Evolutionary conservation across 2,329 filamentous ascomycete genomes (phyloP).

Genomic region (Penicillium griseofulvum): DNA sequence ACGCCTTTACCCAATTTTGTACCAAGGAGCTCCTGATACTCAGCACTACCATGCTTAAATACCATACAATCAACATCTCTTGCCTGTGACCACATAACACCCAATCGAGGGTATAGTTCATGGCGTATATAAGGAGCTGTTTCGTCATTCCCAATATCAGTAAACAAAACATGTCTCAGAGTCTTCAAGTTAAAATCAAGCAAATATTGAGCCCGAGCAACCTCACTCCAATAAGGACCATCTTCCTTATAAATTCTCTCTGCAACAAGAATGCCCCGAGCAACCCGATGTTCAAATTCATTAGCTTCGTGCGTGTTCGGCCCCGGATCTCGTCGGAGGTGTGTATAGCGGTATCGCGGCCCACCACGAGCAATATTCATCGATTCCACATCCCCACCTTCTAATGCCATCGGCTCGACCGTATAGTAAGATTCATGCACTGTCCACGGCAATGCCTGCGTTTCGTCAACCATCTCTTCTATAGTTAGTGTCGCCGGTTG

Average conservation of each 20-base stretch:
- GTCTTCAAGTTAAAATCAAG: not conserved
- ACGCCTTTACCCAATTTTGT: not conserved
- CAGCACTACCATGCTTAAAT: not conserved
- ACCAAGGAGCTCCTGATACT: slow-evolving; percentile 2
- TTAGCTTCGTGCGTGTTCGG: not conserved
- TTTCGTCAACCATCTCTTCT: not conserved
- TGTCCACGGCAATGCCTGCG: not conserved
- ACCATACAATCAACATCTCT: not conserved
- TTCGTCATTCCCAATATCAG: not conserved
- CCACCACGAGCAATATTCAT: not conserved
- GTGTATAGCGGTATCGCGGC: not conserved
- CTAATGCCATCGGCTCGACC: not conserved
- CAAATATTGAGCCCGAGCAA: not conserved
- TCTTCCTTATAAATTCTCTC: not conserved
- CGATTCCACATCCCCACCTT: not conserved
- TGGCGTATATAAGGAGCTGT: not conserved
- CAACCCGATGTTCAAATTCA: not conserved
- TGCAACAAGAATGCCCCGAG: not conserved
- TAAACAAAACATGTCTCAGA: not conserved
- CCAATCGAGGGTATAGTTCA: not conserved
- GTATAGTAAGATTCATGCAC: not conserved
- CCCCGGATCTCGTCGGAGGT: not conserved
- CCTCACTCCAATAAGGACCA: slow-evolving; percentile 1
- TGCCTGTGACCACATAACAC: not conserved
- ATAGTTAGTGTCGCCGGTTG: not conserved